Evolutionary conservation across 2,329 filamentous ascomycete species (phyloP).

Genomic region (Sporothrix schenckii): DNA sequence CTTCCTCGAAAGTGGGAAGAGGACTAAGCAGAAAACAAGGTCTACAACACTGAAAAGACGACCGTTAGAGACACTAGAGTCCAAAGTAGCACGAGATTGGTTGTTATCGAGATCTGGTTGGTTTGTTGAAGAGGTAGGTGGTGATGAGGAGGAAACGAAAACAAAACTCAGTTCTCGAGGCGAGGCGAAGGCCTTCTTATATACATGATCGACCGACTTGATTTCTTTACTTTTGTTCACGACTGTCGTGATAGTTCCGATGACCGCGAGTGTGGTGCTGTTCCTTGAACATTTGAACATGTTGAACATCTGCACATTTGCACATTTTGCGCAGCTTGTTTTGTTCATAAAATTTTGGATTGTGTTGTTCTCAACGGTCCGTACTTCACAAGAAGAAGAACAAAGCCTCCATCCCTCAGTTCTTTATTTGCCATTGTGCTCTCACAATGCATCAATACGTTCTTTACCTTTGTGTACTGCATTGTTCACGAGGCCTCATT

Average conservation of each 20-base stretch:
- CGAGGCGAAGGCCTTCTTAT: background rate
- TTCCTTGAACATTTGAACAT: background rate
- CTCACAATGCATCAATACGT: too few relatives aligned
- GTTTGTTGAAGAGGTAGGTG: background rate
- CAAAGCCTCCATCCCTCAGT: too few relatives aligned
- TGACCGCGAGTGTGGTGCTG: background rate
- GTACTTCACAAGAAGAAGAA: too few relatives aligned
- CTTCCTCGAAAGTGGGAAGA: background rate
- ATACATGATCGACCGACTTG: background rate
- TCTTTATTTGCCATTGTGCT: too few relatives aligned
- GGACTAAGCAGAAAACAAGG: background rate
- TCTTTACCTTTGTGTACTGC: too few relatives aligned
- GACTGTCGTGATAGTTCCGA: background rate
- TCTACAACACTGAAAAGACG: conserved; percentile 5
- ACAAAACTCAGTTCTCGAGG: background rate
- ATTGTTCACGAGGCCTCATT: too few relatives aligned
- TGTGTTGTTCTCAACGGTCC: background rate
- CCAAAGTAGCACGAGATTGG: background rate
- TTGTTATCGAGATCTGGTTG: background rate
- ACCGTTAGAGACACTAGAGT: background rate
- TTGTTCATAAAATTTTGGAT: background rate
- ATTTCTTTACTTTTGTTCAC: background rate
- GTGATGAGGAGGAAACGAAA: background rate
- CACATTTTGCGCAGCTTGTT: background rate
- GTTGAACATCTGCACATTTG: too few relatives aligned